A percentile compares a stretch with the other conserved stretches of the same genome.
phyloP scores from a whole-genome alignment of 768 basidiomycete genomes.

The Ramaria rubella region DNA sequence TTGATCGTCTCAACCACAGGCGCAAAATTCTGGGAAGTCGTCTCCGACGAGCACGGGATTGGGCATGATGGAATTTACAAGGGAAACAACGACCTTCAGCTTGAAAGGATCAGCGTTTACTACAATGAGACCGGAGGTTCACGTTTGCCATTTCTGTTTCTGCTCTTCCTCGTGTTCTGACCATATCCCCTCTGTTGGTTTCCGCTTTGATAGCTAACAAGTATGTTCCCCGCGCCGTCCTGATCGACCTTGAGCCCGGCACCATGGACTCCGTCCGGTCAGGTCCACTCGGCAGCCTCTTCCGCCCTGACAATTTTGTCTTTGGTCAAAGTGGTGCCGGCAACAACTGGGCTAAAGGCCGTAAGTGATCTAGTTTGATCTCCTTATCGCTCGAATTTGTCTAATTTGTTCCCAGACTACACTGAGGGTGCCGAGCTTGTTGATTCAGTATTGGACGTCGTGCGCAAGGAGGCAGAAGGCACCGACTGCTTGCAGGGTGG shows the following conservation, averaged over 20 bases:
- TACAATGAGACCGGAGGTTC: conserved; percentile 85
- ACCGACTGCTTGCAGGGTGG: conserved; percentile 93
- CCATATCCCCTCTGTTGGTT: background rate
- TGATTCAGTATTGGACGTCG: conserved; percentile 95
- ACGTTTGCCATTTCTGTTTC: background rate
- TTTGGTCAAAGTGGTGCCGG: conserved; percentile 98
- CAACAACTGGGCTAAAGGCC: conserved; percentile 99
- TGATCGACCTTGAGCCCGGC: conserved; percentile 97
- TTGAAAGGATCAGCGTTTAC: conserved; percentile 96
- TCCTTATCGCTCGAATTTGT: conserved; percentile 11
- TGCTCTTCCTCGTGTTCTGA: background rate
- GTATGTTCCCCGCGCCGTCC: conserved; percentile 96
- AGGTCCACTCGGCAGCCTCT: conserved; percentile 83
- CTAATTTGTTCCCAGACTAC: conserved; percentile 50
- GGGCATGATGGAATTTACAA: conserved; percentile 89
- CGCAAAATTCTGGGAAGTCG: conserved; percentile 97
- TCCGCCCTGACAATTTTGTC: conserved; percentile 98
- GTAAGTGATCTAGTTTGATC: conserved; percentile 63
- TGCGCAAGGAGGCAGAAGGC: conserved; percentile 97
- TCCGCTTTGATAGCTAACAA: conserved; percentile 51
- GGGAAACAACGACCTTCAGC: conserved; percentile 90
- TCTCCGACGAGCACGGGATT: conserved; percentile 97
- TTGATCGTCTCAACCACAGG: conserved; percentile 39
- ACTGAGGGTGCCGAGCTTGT: conserved; percentile 98
- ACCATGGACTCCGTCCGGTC: conserved; percentile 92